Conservation (phyloP, 1,284 basidiomycete species). For the Veloporphyrellus conicus region DNA sequence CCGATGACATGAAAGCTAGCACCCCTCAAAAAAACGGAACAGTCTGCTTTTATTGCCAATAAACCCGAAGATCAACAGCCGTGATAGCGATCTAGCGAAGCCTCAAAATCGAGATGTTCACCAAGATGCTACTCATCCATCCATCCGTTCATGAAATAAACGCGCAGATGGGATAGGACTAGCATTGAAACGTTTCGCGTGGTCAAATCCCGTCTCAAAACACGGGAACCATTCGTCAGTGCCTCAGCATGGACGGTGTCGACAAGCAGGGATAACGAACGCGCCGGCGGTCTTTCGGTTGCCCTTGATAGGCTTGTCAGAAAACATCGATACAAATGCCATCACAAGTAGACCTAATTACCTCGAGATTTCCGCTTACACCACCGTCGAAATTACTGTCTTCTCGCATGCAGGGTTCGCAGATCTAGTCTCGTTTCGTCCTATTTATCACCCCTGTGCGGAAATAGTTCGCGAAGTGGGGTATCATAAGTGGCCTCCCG, state of each 20-base stretch:
- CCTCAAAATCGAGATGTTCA: conserved; percentile 1
- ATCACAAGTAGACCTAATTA: neutral
- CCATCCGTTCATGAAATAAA: neutral
- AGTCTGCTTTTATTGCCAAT: no score
- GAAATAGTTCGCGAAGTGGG: conserved; percentile 14
- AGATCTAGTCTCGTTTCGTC: conserved; percentile 11
- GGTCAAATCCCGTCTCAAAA: conserved; percentile 8
- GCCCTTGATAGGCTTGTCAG: neutral
- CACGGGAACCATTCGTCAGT: conserved; percentile 13
- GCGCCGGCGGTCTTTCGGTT: conserved; percentile 8
- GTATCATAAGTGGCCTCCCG: conserved; percentile 1
- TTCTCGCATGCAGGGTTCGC: conserved; percentile 1
- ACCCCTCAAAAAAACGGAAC: no score
- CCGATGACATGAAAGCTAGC: no score
- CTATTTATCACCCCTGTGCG: conserved; percentile 6
- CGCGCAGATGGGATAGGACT: neutral
- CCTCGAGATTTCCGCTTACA: conserved; percentile 6
- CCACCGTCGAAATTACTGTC: conserved; percentile 17
- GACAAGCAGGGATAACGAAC: neutral
- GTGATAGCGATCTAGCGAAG: neutral
- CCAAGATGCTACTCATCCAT: conserved; percentile 8
- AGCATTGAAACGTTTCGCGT: conserved; percentile 14
- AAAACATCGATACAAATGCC: neutral
- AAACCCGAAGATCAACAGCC: neutral
- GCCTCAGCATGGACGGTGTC: neutral